Base-by-base conservation (phyloP, 2,329 filamentous ascomycete species). In the Colletotrichum gigasporum region DNA sequence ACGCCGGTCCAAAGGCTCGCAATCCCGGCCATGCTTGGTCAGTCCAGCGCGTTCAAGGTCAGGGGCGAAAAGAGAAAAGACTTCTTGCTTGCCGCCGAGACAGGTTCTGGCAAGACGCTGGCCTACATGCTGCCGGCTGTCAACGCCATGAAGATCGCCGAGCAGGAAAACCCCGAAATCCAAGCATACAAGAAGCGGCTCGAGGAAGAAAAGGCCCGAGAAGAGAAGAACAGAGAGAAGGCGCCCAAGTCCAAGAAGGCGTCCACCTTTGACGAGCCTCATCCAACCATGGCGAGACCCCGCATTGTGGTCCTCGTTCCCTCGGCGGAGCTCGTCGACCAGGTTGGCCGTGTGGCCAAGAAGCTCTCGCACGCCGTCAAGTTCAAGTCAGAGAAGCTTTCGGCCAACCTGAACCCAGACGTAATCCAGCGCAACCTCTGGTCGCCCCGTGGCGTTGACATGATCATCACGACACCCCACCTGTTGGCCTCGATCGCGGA, bases 81-180 rank as follows among this genome's bases (percentile, higher is more conserved):
- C 79, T 97, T 93, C 73, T 84, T 99, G 11, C 83, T 99, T 51
- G 96, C 96, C 4, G 96, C 96, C 10, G 96, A 99, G 82, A 99
- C 96, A 0, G 96, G 96, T 11, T 98, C 96, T 0, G 96, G 96
- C 65, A 99, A 99, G 82, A 99, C 96, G 1, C 82, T 99, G 66
- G 93, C 96, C 8, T 99, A 99, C 74, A 82, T 98, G 5, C 79
- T 97, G 5, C 96, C 96, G 0, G 85, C 90, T 14, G 83, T 99
- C 54, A 89, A 99, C 77, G 91, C 92, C 8, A 78, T 99, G 71
- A 99, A 99, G 79, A 81, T 87, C 32, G 89, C 88, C 5, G 92
- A 95, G 73, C 82, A 83, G 0, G 76, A 80, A 11, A 90, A 94
- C 67, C 75, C 76, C 1, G 83, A 85, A 1, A 81, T 88, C 14